phyloP scores from a whole-genome alignment of 1,284 basidiomycete species.

The Stereum hirsutum region DNA sequence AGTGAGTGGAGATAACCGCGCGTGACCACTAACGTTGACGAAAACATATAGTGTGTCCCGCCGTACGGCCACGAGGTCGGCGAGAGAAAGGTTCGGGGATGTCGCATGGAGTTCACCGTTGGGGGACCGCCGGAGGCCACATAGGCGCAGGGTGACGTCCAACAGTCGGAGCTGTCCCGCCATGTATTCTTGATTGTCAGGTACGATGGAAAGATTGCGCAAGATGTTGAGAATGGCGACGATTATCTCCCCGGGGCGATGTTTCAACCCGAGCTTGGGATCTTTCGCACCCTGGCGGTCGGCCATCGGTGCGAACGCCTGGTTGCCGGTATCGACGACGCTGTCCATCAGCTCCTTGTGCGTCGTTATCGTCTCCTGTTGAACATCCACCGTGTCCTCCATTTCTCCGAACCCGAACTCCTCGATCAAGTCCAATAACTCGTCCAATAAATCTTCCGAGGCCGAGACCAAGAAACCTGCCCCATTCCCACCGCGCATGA shows the following conservation, averaged over 20 bases:
- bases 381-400: constrained; percentile 23
- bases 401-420: constrained; percentile 68
- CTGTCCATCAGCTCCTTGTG: constrained; percentile 55
- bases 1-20: constrained; percentile 29
- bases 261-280: constrained; percentile 37
- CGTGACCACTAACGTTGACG: constrained; percentile 49
- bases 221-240: constrained; percentile 74
- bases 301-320: constrained; percentile 49
- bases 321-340: constrained; percentile 45
- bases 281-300: constrained; percentile 38
- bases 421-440: constrained; percentile 81
- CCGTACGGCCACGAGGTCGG: constrained; percentile 67
- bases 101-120: constrained; percentile 33
- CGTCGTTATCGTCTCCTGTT: constrained; percentile 35
- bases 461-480: constrained; percentile 69
- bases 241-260: constrained; percentile 62
- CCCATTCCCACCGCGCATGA: constrained; percentile 54
- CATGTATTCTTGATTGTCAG: constrained; percentile 68
- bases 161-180: constrained; percentile 58
- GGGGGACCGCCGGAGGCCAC: constrained; percentile 31
- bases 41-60: constrained; percentile 75
- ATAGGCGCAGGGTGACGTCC: constrained; percentile 62
- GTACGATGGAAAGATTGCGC: constrained; percentile 74
- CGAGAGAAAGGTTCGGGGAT: constrained; percentile 52
- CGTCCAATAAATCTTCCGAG: constrained; percentile 79